Evolutionary conservation across 257 asterid species (phyloP), one percentile per base, ranked within the genome.

Genomic region (Solanum gandarillasii): DNA sequence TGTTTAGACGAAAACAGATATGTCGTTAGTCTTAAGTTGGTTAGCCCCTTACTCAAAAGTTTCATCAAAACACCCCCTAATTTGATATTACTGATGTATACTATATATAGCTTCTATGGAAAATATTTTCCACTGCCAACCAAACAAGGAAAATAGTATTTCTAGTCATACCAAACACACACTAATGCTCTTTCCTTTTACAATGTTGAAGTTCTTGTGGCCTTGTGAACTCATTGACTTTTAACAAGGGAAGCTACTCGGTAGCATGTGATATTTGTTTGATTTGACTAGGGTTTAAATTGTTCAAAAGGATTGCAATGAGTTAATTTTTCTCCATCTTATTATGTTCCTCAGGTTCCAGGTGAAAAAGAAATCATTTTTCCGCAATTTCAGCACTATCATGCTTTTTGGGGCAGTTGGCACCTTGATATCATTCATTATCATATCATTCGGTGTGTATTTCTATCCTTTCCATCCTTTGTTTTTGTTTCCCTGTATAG

Each of bases 351-450:
- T 91, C 98, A 97, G 99, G 94, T 97, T 97, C 93, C 99, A 97
- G 94, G 99, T 97, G 68, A 97, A 97, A 90, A 97, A 97, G 98
- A 97, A 97, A 89, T 98, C 96, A 76, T 97, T 97, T 92, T 97
- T 97, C 88, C 99, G 98, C 93, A 97, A 97, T 93, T 96, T 97
- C 93, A 91, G 93, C 84, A 97, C 99, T 86, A 97, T 97, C 39
- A 93, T 93, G 88, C 90, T 97, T 93, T 97, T 95, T 89, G 99
- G 99, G 73, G 99, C 98, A 86, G 12, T 97, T 90, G 99, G 99
- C 87, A 97, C 99, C 88, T 70, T 97, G 93, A 96, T 97, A 91
- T 97, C 99, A 89, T 96, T 97, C 89, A 72, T 89, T 87, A 92
- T 92, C 92, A 95, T 97, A 91, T 95, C 99, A 85, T 85, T 95